Evolutionary conservation across 225 moss, liverwort and hornwort species (phyloP), one percentile per base, ranked within the genome.

Genomic region (Pleurozium schreberi): DNA sequence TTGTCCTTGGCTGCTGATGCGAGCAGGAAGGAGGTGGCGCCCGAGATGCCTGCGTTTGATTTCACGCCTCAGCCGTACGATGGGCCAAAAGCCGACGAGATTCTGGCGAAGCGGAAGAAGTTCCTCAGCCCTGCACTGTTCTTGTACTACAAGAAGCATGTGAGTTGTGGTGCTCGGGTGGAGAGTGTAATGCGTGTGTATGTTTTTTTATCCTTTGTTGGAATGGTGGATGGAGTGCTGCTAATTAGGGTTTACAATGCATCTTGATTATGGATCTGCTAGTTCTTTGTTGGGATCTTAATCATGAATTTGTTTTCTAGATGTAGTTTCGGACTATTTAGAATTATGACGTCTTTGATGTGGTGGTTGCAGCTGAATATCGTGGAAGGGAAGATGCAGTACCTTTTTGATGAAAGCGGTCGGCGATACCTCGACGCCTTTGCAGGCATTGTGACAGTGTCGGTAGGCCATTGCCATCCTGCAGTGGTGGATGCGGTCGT

Each of bases 381-480:
- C 77, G 97, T 99, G 91, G 97, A 99, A 89, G 99, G 97, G 75
- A 95, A 94, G 85, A 97, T 99, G 99, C 96, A 99, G 90, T 99
- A 99, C 88, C 90, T 99, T 82, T 99, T 95, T 86, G 99, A 99
- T 89, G 99, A 99, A 83, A 95, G 89, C 50, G 99, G 99, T 67
- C 93, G 96, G 75, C 96, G 97, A n/a, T 99, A 96, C 86, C 88
- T 99, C 42, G 99, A 99, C 88, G 97, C 97, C 47, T 97, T 99
- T 84, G 99, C 96, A 63, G 99, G 99, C 87, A 99, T 99, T 92
- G 99, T 99, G 69, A 97, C 99, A 21, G 99, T 99, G 21, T 99
- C 99, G 57, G 96, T 96, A 42, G 99, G 99, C 45, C 99, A 99
- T 90, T 89, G 97, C 30, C 97, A 99, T 82, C 99, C 99, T 68